Evolutionary conservation across 75 land plant genomes (phyloP), one percentile per base, ranked within the genome.

Genomic region (Adiantum capillusveneris): DNA sequence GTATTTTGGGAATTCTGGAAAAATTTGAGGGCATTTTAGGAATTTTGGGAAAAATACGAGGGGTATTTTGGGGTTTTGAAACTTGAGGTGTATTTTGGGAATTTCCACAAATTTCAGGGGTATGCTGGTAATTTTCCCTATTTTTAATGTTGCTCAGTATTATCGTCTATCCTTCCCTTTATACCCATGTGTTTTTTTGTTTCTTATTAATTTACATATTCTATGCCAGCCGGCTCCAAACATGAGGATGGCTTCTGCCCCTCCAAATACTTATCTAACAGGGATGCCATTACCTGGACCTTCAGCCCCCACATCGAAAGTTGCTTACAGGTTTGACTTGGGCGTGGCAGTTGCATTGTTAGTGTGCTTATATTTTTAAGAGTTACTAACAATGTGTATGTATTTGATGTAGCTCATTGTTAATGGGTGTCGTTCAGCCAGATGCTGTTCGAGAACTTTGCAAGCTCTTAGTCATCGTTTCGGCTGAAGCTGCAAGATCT

Each of bases 401-500:
- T 21, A 37, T 49, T 37, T 63, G 28, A 13, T 57, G 55, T 65
- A 91, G 97, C 65, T 84, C 97, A 66, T 72, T 91, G 0, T 62
- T 91, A 59, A 88, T 88, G 16, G 97, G 86, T 46, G 77, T 84
- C 29, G 75, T 91, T 21, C 79, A 84, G 62, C 71, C 76, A 24
- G 76, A 88, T 30, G 80, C 83, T 60, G 64, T 87, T 25, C 82
- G 75, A 59, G 97, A 87, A 31, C 78, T 91, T 1, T 91, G 97
- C 75, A 81, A 73, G 53, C 72, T 82, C 50, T 65, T 91, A 63
- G 84, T 88, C 22, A 77, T 81, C 30, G 70, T 81, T 28, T 79
- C 96, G 44, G 60, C 57, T 67, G 93, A 87, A 70, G 93, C 76
- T 75, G 88, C 93, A 11, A 79, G 75, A 57, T 56, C 70, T 46